Evolutionary conservation across 768 basidiomycete species (phyloP).

Genomic region (Mycena crocata): DNA sequence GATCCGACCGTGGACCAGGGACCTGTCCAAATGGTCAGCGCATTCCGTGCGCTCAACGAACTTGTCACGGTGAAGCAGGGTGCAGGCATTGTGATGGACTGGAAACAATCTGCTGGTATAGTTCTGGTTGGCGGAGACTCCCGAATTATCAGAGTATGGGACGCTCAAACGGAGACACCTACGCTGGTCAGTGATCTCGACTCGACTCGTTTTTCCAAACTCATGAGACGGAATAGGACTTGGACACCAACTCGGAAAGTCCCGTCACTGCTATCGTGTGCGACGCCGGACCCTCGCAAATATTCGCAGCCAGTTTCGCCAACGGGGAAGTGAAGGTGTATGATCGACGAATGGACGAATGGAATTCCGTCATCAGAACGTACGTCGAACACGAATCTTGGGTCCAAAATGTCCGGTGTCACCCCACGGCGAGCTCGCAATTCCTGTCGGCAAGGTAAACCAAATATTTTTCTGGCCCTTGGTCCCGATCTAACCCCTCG

Average conservation of each 20-base stretch:
- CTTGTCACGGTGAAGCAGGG: conserved; percentile 80
- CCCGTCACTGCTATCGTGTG: conserved; percentile 89
- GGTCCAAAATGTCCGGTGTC: conserved; percentile 92
- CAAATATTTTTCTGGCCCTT: conserved; percentile 62
- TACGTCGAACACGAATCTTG: conserved; percentile 85
- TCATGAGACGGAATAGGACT: conserved; percentile 64
- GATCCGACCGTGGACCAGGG: conserved; percentile 78
- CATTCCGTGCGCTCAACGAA: conserved; percentile 90
- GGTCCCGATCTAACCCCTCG: conserved; percentile 15
- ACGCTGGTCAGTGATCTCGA: conserved; percentile 64
- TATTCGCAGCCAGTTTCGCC: conserved; percentile 91
- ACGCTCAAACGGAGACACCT: conserved; percentile 89
- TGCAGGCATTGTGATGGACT: conserved; percentile 88
- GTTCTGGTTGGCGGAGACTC: conserved; percentile 94
- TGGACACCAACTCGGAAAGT: conserved; percentile 90
- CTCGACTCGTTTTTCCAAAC: neutral
- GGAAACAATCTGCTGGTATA: conserved; percentile 90
- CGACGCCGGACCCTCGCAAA: conserved; percentile 79
- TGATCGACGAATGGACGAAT: conserved; percentile 88
- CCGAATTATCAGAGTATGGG: conserved; percentile 91
- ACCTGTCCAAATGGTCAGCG: conserved; percentile 90
- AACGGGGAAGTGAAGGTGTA: conserved; percentile 92
- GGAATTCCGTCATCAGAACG: conserved; percentile 83
- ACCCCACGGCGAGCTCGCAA: conserved; percentile 74
- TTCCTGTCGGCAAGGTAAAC: conserved; percentile 91